Evolutionary conservation across 805 yeast species (phyloP).

Genomic region (Suhomyces kilbournensis): DNA sequence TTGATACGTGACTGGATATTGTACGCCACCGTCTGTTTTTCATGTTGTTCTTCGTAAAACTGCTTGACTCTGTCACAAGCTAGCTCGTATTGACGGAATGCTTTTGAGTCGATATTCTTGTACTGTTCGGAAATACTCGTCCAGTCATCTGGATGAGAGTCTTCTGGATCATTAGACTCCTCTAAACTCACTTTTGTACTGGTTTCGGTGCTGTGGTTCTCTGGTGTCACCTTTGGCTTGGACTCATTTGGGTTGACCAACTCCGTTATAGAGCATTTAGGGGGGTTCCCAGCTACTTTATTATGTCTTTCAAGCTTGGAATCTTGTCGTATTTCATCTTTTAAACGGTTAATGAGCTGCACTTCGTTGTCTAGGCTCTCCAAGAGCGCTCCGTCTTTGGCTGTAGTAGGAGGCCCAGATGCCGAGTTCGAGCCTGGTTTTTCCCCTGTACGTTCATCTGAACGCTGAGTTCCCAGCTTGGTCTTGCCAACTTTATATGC

Average conservation of each 20-base stretch:
- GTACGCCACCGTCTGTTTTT: slow-evolving; percentile 67
- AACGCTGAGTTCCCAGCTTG: not conserved
- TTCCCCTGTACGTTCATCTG: not conserved
- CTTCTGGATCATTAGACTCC: no score
- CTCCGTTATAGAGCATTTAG: not conserved
- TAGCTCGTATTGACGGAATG: slow-evolving; percentile 63
- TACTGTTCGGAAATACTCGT: slow-evolving; percentile 25
- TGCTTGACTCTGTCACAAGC: slow-evolving; percentile 66
- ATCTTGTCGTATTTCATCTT: slow-evolving; percentile 2
- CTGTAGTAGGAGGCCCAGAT: not conserved
- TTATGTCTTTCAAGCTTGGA: not conserved
- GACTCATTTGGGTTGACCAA: no score
- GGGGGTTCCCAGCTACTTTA: not conserved
- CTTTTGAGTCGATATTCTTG: slow-evolving; percentile 34
- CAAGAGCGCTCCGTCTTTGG: slow-evolving; percentile 1
- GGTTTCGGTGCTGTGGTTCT: not conserved
- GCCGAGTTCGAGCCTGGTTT: not conserved
- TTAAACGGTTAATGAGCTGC: not conserved
- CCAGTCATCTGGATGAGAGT: slow-evolving; percentile 17
- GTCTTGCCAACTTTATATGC: not conserved
- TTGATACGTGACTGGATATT: slow-evolving; percentile 69
- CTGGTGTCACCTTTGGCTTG: no score
- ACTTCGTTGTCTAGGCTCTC: slow-evolving; percentile 3
- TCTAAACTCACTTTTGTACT: not conserved
- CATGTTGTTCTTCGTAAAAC: slow-evolving; percentile 68